Conservation (phyloP, 139 green algal genomes). For the Chlamydomonas asymmetrica region DNA sequence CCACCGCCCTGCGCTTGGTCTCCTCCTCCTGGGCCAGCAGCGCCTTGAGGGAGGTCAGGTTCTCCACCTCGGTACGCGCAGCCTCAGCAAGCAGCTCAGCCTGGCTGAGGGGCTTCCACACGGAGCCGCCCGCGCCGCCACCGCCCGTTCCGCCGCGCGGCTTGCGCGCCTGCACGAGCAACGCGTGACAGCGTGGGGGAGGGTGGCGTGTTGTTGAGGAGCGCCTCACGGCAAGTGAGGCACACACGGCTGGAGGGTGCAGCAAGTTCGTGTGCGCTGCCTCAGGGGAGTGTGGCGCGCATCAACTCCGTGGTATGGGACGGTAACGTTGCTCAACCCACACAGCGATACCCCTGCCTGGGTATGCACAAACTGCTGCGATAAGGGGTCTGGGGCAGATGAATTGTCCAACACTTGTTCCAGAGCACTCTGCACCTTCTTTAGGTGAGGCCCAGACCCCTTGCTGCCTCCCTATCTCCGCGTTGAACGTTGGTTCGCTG, state of each 20-base stretch:
- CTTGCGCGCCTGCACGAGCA: not conserved
- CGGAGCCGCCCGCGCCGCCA: not conserved
- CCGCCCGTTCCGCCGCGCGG: slow-evolving; percentile 1
- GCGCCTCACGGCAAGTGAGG: not conserved
- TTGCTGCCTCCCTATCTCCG: too few species aligned
- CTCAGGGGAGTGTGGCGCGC: not conserved
- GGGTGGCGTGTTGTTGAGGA: too few species aligned
- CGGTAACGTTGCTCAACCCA: too few species aligned
- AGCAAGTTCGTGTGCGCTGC: not conserved
- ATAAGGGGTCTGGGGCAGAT: too few species aligned
- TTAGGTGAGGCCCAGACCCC: too few species aligned
- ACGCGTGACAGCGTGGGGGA: too few species aligned
- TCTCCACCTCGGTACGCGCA: slow-evolving; percentile 80
- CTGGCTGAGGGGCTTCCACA: slow-evolving; percentile 58
- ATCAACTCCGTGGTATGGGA: not conserved
- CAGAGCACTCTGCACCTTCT: too few species aligned
- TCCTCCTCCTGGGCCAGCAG: slow-evolving; percentile 55
- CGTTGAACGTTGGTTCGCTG: not conserved
- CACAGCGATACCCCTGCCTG: too few species aligned
- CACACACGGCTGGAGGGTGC: too few species aligned
- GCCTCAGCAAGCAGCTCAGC: slow-evolving; percentile 87
- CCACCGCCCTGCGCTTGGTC: slow-evolving; percentile 38
- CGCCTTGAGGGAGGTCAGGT: slow-evolving; percentile 67
- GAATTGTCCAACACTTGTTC: too few species aligned
- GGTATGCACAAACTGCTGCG: too few species aligned